Evolutionary conservation across 331 rosid species (phyloP), one percentile per base, ranked within the genome.

Genomic region (Ulmus americana): DNA sequence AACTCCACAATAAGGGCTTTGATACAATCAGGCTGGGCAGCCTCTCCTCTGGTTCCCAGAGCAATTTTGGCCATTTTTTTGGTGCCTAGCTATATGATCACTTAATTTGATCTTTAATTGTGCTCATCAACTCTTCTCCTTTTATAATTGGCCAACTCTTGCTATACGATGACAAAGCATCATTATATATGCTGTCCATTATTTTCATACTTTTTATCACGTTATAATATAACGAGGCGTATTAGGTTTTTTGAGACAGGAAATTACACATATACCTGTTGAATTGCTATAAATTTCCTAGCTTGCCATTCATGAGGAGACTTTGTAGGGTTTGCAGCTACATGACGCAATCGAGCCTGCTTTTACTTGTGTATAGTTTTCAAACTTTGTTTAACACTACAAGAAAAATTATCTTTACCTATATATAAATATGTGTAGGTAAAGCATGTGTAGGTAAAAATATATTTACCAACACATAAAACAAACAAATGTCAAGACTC

Each of bases 1-100:
- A 91, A 91, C 71, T 91, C 97, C 28, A 91, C 83, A n/a, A 84
- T 22, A 11, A 91, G 87, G 46, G 96, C 96, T 45, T 81, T 84
- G 64, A 90, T 67, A 79, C 91, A 76, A 55, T 88, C 95, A 4
- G 96, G 79, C 15, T 84, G 72, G 53, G 77, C 59, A 5, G 80
- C 96, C 81, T 88, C 97, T 18, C 73, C 7, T 16, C 49, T 55
- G 64, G 59, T 65, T 44, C 87, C 84, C 49, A 79, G 16, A 18
- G 84, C 80, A n/a, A 82, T 72, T 72, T 65, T 82, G 12, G 77
- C 81, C 86, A 75, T 78, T 56, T 3, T 7, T 42, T 2, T 28
- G 7, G 43, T 35, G 6, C 13, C 51, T 13, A 5, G 10, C 15
- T 64, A 40, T 15, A 18, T 14, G 48, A 70, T 53, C 4, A 28